These are phyloP conservation scores for Borealophlyctis nickersoniae DNA, from an alignment of 192 early-diverging fungal genomes.

Conservation along the genomic window DNA sequence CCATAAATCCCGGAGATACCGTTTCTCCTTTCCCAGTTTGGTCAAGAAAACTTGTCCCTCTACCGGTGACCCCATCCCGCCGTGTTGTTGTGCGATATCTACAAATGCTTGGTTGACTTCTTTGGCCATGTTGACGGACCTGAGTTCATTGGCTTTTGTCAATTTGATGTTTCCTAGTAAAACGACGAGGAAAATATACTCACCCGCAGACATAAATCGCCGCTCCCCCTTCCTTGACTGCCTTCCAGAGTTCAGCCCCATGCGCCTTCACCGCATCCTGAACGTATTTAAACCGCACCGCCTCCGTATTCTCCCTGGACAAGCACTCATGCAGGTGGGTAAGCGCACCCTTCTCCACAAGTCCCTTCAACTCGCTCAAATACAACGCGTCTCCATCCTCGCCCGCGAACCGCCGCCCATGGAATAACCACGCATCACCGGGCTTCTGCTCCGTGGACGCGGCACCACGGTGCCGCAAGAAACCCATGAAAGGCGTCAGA, in stretches of 20 bases:
- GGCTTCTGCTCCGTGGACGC: constrained; percentile 34
- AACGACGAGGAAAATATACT: too few relatives aligned
- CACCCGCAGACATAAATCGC: constrained; percentile 44
- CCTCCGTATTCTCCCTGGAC: constrained; percentile 46
- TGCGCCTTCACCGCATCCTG: constrained; percentile 72
- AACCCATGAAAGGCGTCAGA: constrained; percentile 90
- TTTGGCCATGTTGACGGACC: constrained; percentile 86
- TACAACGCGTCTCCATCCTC: constrained; percentile 71
- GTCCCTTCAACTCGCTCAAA: constrained; percentile 53
- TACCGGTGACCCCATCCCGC: constrained; percentile 35
- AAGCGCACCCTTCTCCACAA: constrained; percentile 49
- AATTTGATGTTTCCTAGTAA: too few relatives aligned
- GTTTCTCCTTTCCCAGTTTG: constrained; percentile 59
- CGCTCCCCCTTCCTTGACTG: constrained; percentile 1
- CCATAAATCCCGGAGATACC: constrained; percentile 61
- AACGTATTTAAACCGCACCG: constrained; percentile 63
- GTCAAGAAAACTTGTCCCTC: constrained; percentile 56
- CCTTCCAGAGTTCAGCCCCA: constrained; percentile 32
- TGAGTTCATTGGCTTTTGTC: too few relatives aligned
- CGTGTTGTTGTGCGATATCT: constrained; percentile 56
- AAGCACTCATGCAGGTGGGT: constrained; percentile 58
- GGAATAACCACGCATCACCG: constrained; percentile 70
- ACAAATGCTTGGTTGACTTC: constrained; percentile 76
- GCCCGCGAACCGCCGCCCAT: constrained; percentile 71
- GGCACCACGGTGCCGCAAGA: constrained; percentile 56